Conservation (phyloP, 768 basidiomycete genomes). For the Phylloporus sp. region DNA sequence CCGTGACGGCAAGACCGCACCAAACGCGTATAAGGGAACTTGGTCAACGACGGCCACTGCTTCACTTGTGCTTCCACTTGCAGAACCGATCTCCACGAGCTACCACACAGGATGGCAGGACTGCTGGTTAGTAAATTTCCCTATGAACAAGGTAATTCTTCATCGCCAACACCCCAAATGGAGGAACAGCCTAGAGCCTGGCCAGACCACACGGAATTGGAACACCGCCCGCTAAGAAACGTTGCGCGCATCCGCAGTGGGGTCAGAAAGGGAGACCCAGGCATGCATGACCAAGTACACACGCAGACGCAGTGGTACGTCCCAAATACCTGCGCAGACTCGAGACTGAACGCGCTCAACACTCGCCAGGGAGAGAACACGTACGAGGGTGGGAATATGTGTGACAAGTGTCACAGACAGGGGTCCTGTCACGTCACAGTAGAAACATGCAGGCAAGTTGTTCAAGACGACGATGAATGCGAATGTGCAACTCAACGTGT, state of each 20-base stretch:
- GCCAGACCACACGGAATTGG: constrained; percentile 12
- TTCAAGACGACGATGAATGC: constrained; percentile 25
- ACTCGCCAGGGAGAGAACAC: no score
- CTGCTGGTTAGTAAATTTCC: neutral
- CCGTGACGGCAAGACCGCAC: constrained; percentile 29
- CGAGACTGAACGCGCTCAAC: neutral
- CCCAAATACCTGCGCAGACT: neutral
- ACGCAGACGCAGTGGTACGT: constrained; percentile 1
- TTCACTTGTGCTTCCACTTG: constrained; percentile 6
- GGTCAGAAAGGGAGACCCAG: no score
- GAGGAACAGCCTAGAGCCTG: neutral
- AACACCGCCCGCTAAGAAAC: constrained; percentile 7
- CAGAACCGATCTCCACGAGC: constrained; percentile 1
- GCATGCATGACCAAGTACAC: neutral
- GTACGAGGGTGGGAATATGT: constrained; percentile 5
- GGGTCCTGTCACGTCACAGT: constrained; percentile 28
- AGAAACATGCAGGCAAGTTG: constrained; percentile 24
- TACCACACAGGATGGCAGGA: neutral
- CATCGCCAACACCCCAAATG: neutral
- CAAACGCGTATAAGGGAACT: constrained; percentile 23
- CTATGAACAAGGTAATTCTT: constrained; percentile 3
- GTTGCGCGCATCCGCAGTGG: neutral
- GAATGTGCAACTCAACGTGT: no score
- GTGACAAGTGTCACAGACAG: constrained; percentile 28
- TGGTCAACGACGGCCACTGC: constrained; percentile 12